Evolutionary conservation across 352 stramenopile genomes (phyloP), one percentile per base, ranked within the genome.

Genomic region (Pythium scleroteichum): DNA sequence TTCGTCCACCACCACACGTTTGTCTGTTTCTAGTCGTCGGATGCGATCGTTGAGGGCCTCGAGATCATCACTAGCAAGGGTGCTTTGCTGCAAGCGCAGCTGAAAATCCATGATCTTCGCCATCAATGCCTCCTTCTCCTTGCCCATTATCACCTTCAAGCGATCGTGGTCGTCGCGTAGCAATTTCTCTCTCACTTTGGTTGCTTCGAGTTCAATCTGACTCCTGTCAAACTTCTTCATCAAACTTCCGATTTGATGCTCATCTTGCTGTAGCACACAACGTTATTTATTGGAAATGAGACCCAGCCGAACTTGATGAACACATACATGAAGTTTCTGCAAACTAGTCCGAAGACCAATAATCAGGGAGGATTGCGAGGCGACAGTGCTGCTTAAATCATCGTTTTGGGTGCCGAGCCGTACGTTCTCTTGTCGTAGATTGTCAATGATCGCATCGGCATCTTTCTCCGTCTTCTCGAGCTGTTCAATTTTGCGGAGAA

Each of bases 401-500:
- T 87, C 68, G 8, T 73, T 64, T 46, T 84, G 59, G 0, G 64
- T 64, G 3, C 55, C 64, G 23, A 88, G 62, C 4, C 64, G 71
- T 4, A 64, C 48, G 23, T 87, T 88, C 42, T 87, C 74, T 20
- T 75, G 57, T 6, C 63, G 64, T 12, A 87, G 64, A 44, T 49
- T 49, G 2, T 68, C 50, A 23, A 86, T 71, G 39, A 79, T 54
- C 0, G 48, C 29, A 3, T 74, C 64, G n/a, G 67, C 60, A 52
- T 89, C 74, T 3, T 55, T 66, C 38, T 89, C 70, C 0, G 55
- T 69, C 13, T 82, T 79, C 60, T 89, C 77, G 14, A 88, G 62
- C 27, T 83, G 73, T 45, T 89, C 69, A 27, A 91, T 89, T 59
- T 78, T 85, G 2, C 29, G 38, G n/a, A 91, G 44, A 2, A 91